Percentiles rank a stretch among this genome's conserved stretches.
Evolutionary conservation across 1,284 basidiomycete species (phyloP).

Genomic region (Apiotrichum domesticum): DNA sequence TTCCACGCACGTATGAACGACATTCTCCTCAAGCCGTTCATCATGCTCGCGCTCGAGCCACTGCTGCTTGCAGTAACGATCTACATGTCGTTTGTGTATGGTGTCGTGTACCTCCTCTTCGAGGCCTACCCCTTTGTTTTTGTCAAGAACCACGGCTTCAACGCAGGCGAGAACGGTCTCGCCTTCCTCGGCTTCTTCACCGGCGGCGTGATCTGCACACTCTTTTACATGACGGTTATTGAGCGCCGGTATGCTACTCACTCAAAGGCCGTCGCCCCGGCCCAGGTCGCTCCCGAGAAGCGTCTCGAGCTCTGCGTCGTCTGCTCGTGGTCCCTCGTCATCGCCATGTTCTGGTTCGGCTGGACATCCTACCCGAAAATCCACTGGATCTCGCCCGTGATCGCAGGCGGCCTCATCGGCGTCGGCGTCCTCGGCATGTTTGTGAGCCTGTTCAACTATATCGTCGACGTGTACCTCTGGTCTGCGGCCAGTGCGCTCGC

Average conservation of each 20-base stretch:
- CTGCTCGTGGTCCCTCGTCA: slow-evolving; percentile 47
- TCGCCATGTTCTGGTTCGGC: slow-evolving; percentile 48
- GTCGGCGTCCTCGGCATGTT: slow-evolving; percentile 55
- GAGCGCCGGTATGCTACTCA: slow-evolving; percentile 28
- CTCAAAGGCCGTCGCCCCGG: slow-evolving; percentile 23
- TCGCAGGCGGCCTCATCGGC: slow-evolving; percentile 49
- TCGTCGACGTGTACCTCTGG: slow-evolving; percentile 53
- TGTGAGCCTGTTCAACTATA: slow-evolving; percentile 49
- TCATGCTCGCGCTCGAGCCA: slow-evolving; percentile 64
- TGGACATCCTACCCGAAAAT: slow-evolving; percentile 49
- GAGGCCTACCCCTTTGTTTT: slow-evolving; percentile 51
- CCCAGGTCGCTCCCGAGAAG: slow-evolving; percentile 29
- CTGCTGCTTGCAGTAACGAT: slow-evolving; percentile 66
- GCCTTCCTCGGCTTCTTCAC: slow-evolving; percentile 51
- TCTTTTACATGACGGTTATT: slow-evolving; percentile 27
- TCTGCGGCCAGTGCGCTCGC: slow-evolving; percentile 52
- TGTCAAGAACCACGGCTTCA: slow-evolving; percentile 48
- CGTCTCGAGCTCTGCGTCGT: slow-evolving; percentile 38
- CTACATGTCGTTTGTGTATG: slow-evolving; percentile 55
- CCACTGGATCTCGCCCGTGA: slow-evolving; percentile 47
- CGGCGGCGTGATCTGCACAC: slow-evolving; percentile 40
- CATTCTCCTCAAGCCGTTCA: slow-evolving; percentile 57
- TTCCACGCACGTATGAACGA: slow-evolving; percentile 47
- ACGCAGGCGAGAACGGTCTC: slow-evolving; percentile 48
- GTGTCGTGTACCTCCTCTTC: slow-evolving; percentile 42